Evolutionary conservation across 2,329 filamentous ascomycete genomes (phyloP).

Genomic region (Xylariaceae sp.): DNA sequence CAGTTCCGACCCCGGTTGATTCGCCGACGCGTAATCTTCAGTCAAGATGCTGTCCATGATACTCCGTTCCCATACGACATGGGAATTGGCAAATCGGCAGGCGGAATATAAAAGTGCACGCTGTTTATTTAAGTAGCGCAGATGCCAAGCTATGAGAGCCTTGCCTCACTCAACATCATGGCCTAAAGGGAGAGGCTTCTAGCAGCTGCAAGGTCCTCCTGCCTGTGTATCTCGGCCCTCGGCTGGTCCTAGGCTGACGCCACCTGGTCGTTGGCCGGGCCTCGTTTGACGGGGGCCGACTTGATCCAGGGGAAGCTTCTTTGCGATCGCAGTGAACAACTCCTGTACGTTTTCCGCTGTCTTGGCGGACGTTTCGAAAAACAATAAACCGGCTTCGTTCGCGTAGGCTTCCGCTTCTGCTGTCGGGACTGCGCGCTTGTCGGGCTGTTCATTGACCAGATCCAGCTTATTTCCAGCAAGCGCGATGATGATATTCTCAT

Average conservation of each 20-base stretch:
- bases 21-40: not conserved
- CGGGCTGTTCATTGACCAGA: conserved; percentile 86
- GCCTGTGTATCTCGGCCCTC: conserved; percentile 54
- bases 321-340: conserved; percentile 94
- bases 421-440: conserved; percentile 86
- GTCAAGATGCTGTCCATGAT: not conserved
- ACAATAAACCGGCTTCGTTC: conserved; percentile 84
- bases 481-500: conserved; percentile 99
- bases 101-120: conserved; percentile 2
- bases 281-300: conserved; percentile 84
- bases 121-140: conserved; percentile 6
- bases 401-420: conserved; percentile 94
- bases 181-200: conserved; percentile 26
- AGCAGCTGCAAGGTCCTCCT: conserved; percentile 53
- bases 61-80: conserved; percentile 1
- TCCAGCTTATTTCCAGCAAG: conserved; percentile 97
- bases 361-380: conserved; percentile 98
- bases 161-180: conserved; percentile 16
- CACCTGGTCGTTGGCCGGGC: conserved; percentile 51
- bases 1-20: not conserved
- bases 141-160: conserved; percentile 14
- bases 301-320: conserved; percentile 95
- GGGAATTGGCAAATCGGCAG: not conserved
- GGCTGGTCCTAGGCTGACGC: conserved; percentile 49
- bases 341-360: conserved; percentile 94